Base-by-base conservation (phyloP, 768 basidiomycete species). In the Pilatotrama ljubarskyi region DNA sequence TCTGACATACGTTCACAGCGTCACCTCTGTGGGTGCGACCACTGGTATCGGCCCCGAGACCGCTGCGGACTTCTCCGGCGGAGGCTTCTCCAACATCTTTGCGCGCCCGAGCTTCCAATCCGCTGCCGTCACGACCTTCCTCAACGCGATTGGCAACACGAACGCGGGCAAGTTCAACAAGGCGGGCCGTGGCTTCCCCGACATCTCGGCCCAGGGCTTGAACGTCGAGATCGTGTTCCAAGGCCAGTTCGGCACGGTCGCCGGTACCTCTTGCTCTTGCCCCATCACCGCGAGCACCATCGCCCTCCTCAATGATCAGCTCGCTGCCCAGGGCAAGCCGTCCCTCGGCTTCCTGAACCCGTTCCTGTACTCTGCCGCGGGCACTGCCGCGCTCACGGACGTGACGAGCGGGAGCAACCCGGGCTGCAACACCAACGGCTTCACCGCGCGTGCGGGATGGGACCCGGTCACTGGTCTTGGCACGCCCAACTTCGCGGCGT, bases 171-270 rank as follows among this genome's bases (percentile, higher is more conserved):
- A 64, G 32, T 76, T 72, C 62, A 69, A 66, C 61, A 42, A 38
- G 43, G 70, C 59, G 67, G 78, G 77, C 29, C 78, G 80, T 38
- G 78, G 65, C 0, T 82, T 73, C 69, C 81, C 82, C 29, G 80
- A 82, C 68, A 68, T 82, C 44, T 67, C 77, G 20, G 78, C 80
- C 10, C 63, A 70, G 43, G 75, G 72, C 9, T 54, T 66, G 18
- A 66, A 72, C 60, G 70, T 72, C 46, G 65, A 67, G 61, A 72
- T 74, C 60, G 51, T 68, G 43, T 29, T 56, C 58, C 42, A 62
- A 20, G 61, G 59, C 13, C 14, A 61, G 24, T 18, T 44, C 2
- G 66, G 50, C 3, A 41, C 58, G 24, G 69, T 72, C 51, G 68
- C 58, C 14, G 73, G 74, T 32, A 75, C 74, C 40, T 65, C 64